Base-by-base conservation (phyloP, 1,284 basidiomycete genomes). In the Irpex lacteus region DNA sequence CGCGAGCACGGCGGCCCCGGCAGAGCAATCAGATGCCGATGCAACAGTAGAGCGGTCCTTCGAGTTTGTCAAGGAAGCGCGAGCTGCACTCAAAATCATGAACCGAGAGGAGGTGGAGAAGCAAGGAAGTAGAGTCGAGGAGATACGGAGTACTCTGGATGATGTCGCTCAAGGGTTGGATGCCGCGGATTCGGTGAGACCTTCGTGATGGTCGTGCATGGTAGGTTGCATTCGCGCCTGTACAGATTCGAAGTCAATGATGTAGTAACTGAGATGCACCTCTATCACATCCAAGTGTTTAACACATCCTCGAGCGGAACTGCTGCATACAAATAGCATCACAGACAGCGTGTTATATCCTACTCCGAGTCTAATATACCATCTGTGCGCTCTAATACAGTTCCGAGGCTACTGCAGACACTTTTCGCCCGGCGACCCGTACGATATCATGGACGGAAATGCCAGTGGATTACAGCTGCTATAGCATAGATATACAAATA, bases 101-200 rank as follows among this genome's bases (percentile, higher is more conserved):
- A 80, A 87, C 66, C 76, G 81, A 9, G 85, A 80, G 18, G 81
- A 81, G 54, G 79, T 85, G 18, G 83, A 83, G 38, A 71, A 67
- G 7, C 77, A 85, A 71, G 87, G 85, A 7, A 75, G 70, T 18
- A 76, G 77, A 53, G 77, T 90, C 36, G 87, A 90, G 59, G 76
- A 76, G 7, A 72, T 86, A 34, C 77, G 87, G 58, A 74, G 71
- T 37, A 73, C 78, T 67, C 72, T 88, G 52, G 86, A 87, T 64
- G 82, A 85, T n/a, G 72, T 86, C 6, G 66, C 81, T 53, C 68
- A 76, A 8, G 86, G 81, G 9, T 66, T 87, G 63, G 70, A 21
- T 18, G 11, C 5, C 5, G 34, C 54, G 15, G 36, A 26, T 11
- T 56, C 54, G 3, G 8, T 9, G 32, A 34, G 32, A 34, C 32